A percentile compares a stretch with the other conserved stretches of the same genome.
Evolutionary conservation across 192 early-diverging fungal species (phyloP).

Genomic region (Coemansia sp.): DNA sequence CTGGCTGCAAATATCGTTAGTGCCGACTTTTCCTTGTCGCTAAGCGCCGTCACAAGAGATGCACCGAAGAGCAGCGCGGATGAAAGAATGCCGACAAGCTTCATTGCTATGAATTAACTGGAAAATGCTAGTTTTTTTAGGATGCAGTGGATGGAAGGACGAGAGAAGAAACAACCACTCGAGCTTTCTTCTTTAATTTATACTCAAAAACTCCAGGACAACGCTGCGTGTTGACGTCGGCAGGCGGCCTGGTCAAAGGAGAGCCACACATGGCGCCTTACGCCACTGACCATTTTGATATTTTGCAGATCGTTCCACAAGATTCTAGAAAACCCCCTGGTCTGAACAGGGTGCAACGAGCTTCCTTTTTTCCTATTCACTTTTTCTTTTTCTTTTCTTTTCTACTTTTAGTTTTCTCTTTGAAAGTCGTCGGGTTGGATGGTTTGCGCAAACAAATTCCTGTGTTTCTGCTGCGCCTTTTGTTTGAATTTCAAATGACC

Average conservation of each 20-base stretch:
- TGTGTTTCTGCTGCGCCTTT: not conserved
- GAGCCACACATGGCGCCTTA: not conserved
- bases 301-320: not conserved
- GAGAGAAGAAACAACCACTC: too few species aligned
- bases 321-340: not conserved
- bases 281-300: not conserved
- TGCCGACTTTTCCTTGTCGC: constrained; percentile 28
- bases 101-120: not conserved
- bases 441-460: not conserved
- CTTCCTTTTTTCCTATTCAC: too few species aligned
- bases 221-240: not conserved
- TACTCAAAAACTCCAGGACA: not conserved
- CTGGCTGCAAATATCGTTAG: constrained; percentile 5
- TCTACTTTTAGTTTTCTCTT: not conserved
- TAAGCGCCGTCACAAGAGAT: constrained; percentile 6
- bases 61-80: not conserved
- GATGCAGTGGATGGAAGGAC: too few species aligned
- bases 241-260: not conserved
- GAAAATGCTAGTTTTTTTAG: too few species aligned
- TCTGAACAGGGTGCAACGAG: too few species aligned
- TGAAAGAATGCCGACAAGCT: not conserved
- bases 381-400: not conserved
- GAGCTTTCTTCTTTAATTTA: too few species aligned
- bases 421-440: not conserved
- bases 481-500: not conserved